Base-by-base conservation (phyloP, 106 monocot genomes). In the Dendrobium nobile region DNA sequence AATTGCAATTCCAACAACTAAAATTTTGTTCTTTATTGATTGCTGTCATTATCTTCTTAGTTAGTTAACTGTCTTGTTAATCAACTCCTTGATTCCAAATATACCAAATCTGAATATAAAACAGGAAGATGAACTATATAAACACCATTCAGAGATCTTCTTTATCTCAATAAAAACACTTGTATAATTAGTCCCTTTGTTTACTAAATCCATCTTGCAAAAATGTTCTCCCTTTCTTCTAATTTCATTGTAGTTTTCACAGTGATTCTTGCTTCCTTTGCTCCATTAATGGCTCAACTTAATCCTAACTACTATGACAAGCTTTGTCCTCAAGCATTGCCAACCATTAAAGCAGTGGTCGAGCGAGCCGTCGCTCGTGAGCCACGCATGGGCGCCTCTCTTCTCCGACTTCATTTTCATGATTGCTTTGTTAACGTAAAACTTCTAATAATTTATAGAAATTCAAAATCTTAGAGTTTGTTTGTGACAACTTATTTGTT, bases 351-450 rank as follows among this genome's bases (percentile, higher is more conserved):
- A 43, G 45, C 9, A 26, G 65, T 43, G 41, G 79, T 79, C 2
- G 79, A 79, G 64, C 9, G 64, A 41, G 59, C 79, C 17, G 11
- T 79, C 2, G 79, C 65, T 8, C 79, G 24, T n/a, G 90, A 93
- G 73, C 83, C 85, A 54, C 80, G 90, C 58, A 93, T 93, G 90
- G 92, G 42, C 28, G 92, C 70, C 33, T 93, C 92, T 41, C 84
- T 93, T 20, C 90, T 93, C 5, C 87, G 92, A 16, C 88, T 93
- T 17, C 92, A 93, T 74, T 93, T 93, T 78, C 92, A 93, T 67
- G 92, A 93, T 31, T 93, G 92, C 82, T 93, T 93, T 47, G 90
- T 93, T 2, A 85, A 93, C 58, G 92, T 93, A 41, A 79, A 37
- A 37, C 37, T 37, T 37, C 37, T 0, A 37, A 37, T 37, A 37